phyloP scores from a whole-genome alignment of 345 rosid genomes.

The Melaleuca alternifolia region DNA sequence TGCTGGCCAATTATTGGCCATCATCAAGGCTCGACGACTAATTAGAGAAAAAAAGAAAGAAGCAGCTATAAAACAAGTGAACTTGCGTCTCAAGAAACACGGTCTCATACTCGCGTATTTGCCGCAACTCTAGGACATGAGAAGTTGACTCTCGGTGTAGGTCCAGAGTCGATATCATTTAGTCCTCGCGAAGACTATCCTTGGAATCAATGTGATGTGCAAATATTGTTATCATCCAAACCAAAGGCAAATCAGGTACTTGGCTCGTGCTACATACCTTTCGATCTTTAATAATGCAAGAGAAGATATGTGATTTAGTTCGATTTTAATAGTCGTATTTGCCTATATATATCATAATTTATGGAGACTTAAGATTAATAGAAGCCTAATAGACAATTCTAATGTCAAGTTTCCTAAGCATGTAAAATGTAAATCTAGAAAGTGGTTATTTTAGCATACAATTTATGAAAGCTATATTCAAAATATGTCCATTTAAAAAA shows the following conservation, averaged over 20 bases:
- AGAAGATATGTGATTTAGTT: background rate
- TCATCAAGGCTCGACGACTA: too few relatives aligned
- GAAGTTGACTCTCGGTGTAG: too few relatives aligned
- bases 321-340: background rate
- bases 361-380: background rate
- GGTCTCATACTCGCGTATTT: too few relatives aligned
- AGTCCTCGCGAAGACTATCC: background rate
- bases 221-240: background rate
- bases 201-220: background rate
- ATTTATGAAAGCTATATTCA: background rate
- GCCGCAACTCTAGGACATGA: too few relatives aligned
- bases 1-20: too few relatives aligned
- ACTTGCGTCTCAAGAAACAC: too few relatives aligned
- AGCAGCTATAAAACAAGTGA: too few relatives aligned
- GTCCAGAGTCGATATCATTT: background rate
- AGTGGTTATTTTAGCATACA: background rate
- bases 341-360: background rate
- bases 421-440: background rate
- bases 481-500: background rate
- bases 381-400: background rate
- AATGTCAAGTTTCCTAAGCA: background rate
- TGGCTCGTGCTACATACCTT: background rate
- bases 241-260: background rate
- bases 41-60: too few relatives aligned
- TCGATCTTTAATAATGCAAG: background rate